A percentile compares a stretch with the other conserved stretches of the same genome.
Evolutionary conservation across 1,284 basidiomycete genomes (phyloP).

Genomic region (Pulchroboletus neoregius): DNA sequence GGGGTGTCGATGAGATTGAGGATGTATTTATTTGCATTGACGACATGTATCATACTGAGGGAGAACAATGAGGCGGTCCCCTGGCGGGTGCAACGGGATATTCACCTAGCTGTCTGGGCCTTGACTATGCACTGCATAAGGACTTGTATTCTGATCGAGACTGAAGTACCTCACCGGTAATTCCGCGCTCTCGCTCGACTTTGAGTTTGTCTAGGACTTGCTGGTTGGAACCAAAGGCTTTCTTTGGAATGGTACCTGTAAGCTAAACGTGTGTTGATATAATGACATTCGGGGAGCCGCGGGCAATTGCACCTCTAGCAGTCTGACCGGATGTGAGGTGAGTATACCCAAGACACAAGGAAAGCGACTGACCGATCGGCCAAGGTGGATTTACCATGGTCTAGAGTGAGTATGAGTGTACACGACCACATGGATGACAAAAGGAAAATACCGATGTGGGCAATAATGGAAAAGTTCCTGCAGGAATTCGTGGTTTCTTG

Average conservation of each 20-base stretch:
- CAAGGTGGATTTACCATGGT: conserved; percentile 91
- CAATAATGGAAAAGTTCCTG: conserved; percentile 93
- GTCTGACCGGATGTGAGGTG: conserved; percentile 35
- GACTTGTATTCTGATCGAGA: not conserved
- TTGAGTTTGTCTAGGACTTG: conserved; percentile 96
- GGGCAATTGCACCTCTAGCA: conserved; percentile 56
- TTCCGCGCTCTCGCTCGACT: conserved; percentile 93
- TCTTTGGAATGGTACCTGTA: conserved; percentile 80
- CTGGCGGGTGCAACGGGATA: not conserved
- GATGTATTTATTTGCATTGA: conserved; percentile 59
- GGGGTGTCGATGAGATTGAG: conserved; percentile 98
- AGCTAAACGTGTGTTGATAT: conserved; percentile 46
- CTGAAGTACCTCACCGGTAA: conserved; percentile 60
- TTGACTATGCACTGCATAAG: conserved; percentile 52
- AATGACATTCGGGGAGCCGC: not conserved
- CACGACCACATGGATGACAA: not conserved
- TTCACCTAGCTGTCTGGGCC: conserved; percentile 84
- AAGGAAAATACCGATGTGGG: conserved; percentile 69
- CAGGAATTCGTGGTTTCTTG: conserved; percentile 1
- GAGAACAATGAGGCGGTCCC: conserved; percentile 9
- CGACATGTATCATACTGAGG: conserved; percentile 70
- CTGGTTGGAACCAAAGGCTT: conserved; percentile 64
- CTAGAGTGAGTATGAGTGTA: conserved; percentile 34
- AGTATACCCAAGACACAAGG: not conserved
- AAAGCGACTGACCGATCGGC: conserved; percentile 66